These are phyloP conservation scores for Pseudogymnoascus verrucosus DNA, from an alignment of 2,329 filamentous ascomycete species.

Conservation along the genomic window DNA sequence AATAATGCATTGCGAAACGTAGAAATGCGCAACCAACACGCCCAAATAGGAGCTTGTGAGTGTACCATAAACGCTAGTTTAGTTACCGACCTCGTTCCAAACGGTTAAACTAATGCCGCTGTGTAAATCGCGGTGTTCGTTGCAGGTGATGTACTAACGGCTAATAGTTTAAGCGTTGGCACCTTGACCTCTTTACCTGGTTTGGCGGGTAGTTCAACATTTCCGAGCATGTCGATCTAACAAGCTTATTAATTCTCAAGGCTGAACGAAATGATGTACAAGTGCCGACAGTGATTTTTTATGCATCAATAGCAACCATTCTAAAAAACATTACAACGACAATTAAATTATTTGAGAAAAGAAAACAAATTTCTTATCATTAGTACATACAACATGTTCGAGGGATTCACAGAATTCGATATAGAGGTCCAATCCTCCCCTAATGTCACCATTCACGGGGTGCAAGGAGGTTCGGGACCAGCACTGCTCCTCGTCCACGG, in stretches of 20 bases:
- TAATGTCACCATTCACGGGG: conserved; percentile 37
- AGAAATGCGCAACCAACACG: no score
- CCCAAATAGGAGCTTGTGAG: no score
- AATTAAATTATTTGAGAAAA: background rate
- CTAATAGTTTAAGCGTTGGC: background rate
- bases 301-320: background rate
- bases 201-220: no score
- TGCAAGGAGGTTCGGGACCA: conserved; percentile 28
- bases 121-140: background rate
- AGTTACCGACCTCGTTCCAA: background rate
- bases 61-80: no score
- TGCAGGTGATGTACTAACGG: background rate
- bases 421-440: conserved; percentile 28
- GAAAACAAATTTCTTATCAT: background rate
- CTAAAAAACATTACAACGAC: background rate
- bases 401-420: conserved; percentile 32
- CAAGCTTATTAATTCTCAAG: background rate
- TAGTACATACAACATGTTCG: conserved; percentile 30
- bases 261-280: background rate
- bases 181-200: background rate
- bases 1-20: no score
- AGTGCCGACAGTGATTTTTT: background rate
- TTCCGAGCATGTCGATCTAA: background rate
- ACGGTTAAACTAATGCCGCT: background rate
- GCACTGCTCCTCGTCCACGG: conserved; percentile 43